phyloP scores from a whole-genome alignment of 2,329 filamentous ascomycete genomes.

The Magnaporthiopsis incrustans region DNA sequence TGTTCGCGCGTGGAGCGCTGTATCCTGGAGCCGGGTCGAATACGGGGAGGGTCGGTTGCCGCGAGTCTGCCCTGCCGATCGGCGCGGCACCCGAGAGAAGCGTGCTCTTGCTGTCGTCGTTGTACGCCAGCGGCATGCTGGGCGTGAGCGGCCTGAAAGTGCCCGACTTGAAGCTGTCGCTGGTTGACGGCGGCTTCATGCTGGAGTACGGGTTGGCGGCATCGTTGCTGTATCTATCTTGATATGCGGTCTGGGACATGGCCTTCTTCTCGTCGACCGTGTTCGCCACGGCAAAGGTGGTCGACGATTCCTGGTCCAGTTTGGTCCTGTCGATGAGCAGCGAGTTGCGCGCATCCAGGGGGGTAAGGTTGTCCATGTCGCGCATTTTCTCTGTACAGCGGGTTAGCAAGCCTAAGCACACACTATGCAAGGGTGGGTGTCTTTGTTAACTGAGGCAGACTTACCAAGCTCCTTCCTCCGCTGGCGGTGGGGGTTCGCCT shows the following conservation, averaged over 20 bases:
- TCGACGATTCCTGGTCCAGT: conserved; percentile 20
- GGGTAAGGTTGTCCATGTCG: conserved; percentile 75
- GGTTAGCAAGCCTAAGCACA: background rate
- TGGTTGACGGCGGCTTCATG: conserved; percentile 14
- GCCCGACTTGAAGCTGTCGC: conserved; percentile 1
- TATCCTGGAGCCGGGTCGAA: conserved; percentile 16
- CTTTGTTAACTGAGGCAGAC: conserved; percentile 20
- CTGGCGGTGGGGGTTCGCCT: conserved; percentile 84
- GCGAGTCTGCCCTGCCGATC: conserved; percentile 21
- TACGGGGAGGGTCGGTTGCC: conserved; percentile 27
- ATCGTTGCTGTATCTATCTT: conserved; percentile 24
- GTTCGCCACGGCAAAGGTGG: conserved; percentile 35
- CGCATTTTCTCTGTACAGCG: conserved; percentile 59
- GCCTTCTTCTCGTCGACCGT: conserved; percentile 25
- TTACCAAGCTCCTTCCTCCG: conserved; percentile 84
- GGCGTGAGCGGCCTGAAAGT: conserved; percentile 31
- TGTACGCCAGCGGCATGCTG: conserved; percentile 16
- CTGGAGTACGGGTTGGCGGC: conserved; percentile 19
- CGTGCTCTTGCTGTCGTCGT: conserved; percentile 27
- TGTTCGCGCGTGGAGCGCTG: conserved; percentile 3
- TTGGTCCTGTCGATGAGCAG: conserved; percentile 59
- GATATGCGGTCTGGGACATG: conserved; percentile 17
- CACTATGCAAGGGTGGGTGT: background rate
- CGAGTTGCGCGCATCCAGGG: conserved; percentile 79
- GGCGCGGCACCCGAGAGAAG: conserved; percentile 33